Base-by-base conservation (phyloP, 2,329 filamentous ascomycete species). In the Aspergillus persii region DNA sequence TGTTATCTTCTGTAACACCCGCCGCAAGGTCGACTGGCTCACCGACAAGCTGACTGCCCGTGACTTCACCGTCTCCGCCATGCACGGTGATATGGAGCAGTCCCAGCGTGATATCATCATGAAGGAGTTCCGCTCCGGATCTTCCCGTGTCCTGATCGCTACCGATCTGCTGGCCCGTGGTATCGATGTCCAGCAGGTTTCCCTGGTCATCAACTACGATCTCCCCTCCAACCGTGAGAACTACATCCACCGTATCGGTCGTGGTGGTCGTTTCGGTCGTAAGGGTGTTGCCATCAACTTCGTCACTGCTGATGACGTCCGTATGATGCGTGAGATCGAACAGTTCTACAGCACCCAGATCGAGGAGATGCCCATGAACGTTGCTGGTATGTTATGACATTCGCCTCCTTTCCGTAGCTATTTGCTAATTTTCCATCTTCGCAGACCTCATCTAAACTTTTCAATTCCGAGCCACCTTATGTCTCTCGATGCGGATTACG, bases 271-370 rank as follows among this genome's bases (percentile, higher is more conserved):
- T 85, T 99, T 99, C 84, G 95, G 95, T 81, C 92, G 95, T 81
- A 99, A 99, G 89, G 95, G 95, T 89, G 95, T 99, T 79, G 95
- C 95, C 75, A 99, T 99, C 87, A 99, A 99, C 91, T 99, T 99
- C 79, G 95, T 99, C 79, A 98, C 94, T 64, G 92, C 92, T 73
- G 95, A 99, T 69, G 95, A 99, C 81, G 95, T 99, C 75, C 92
- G 94, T 80, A 98, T 99, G 91, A 96, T 99, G 91, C 89, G 95
- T 79, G 95, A 99, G 82, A 99, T 99, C 73, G 95, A 99, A 82
- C 92, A 97, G 84, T 99, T 98, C 87, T 99, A 99, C 89, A 96
- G 92, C 87, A 99, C 95, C 80, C 95, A 99, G 85, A 98, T 99
- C 71, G 95, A 99, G 84, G 95, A 99, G 87, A 99, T 99, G 95